These are phyloP conservation scores for Jaapia argillacea DNA, from an alignment of 768 basidiomycete species.

Conservation along the genomic window DNA sequence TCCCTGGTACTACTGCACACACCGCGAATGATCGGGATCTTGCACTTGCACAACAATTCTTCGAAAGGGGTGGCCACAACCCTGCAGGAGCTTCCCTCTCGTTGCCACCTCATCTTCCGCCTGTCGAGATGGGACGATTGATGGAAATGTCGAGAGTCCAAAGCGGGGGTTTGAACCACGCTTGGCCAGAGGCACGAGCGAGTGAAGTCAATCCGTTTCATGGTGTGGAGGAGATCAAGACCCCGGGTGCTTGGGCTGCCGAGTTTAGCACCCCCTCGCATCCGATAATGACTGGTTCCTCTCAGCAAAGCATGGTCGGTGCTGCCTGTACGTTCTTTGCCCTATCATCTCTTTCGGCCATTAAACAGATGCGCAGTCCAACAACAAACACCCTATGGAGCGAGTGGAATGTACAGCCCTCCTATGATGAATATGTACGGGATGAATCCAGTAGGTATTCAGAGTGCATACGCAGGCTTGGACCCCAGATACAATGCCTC, in stretches of 20 bases:
- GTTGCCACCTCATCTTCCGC: not conserved
- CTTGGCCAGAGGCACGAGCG: too few species aligned
- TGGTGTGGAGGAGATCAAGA: not conserved
- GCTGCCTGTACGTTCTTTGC: too few species aligned
- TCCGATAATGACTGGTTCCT: not conserved
- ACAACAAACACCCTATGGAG: not conserved
- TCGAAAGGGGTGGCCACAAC: conserved; percentile 35
- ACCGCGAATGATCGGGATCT: conserved; percentile 56
- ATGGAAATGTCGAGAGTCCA: too few species aligned
- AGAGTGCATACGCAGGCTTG: not conserved
- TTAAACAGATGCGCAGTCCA: not conserved
- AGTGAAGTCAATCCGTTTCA: too few species aligned
- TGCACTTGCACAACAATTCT: conserved; percentile 73
- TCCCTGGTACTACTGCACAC: conserved; percentile 46
- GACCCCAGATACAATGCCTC: not conserved
- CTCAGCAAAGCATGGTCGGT: too few species aligned
- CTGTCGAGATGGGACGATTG: too few species aligned
- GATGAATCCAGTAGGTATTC: conserved; percentile 10
- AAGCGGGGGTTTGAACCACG: too few species aligned
- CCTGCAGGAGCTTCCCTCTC: conserved; percentile 17
- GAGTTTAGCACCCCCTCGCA: not conserved
- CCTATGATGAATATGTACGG: conserved; percentile 13
- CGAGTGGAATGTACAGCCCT: not conserved
- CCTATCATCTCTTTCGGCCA: too few species aligned
- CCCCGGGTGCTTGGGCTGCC: not conserved